These are phyloP conservation scores for Geum urbanum DNA, from an alignment of 306 rosid species.

Conservation along the genomic window DNA sequence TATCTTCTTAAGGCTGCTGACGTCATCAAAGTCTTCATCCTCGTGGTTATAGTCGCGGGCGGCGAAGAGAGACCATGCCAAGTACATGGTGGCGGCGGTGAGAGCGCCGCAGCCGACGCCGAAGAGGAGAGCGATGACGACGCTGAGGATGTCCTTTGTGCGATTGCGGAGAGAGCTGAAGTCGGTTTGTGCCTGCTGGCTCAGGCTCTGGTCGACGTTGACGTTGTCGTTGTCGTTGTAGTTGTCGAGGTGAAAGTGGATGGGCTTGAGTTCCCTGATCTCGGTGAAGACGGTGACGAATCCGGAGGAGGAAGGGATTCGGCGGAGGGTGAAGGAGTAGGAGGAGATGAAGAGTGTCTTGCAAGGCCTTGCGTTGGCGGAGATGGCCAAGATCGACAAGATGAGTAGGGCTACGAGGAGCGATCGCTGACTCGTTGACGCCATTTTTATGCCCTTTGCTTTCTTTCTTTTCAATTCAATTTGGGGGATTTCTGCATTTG, in stretches of 20 bases:
- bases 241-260: background rate
- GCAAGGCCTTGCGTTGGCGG: conserved; percentile 64
- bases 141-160: conserved; percentile 83
- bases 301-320: conserved; percentile 31
- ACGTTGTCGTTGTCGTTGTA: conserved; percentile 10
- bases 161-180: conserved; percentile 83
- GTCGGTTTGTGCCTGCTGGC: conserved; percentile 27
- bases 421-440: conserved; percentile 31
- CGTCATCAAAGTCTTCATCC: conserved; percentile 32
- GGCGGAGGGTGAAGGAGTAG: conserved; percentile 54
- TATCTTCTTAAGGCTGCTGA: conserved; percentile 53
- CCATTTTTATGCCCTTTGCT: conserved; percentile 22
- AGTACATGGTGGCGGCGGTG: conserved; percentile 79
- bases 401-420: conserved; percentile 13
- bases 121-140: conserved; percentile 78
- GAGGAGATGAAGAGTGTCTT: conserved; percentile 62
- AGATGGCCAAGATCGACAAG: conserved; percentile 24
- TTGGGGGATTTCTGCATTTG: background rate
- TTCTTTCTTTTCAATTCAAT: background rate
- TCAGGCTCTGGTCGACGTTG: background rate
- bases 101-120: conserved; percentile 94
- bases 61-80: conserved; percentile 66
- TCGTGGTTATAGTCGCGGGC: conserved; percentile 26
- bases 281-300: conserved; percentile 48
- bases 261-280: conserved; percentile 25